Evolutionary conservation across 306 rosid species (phyloP).

Genomic region (Medicago ruthenica): DNA sequence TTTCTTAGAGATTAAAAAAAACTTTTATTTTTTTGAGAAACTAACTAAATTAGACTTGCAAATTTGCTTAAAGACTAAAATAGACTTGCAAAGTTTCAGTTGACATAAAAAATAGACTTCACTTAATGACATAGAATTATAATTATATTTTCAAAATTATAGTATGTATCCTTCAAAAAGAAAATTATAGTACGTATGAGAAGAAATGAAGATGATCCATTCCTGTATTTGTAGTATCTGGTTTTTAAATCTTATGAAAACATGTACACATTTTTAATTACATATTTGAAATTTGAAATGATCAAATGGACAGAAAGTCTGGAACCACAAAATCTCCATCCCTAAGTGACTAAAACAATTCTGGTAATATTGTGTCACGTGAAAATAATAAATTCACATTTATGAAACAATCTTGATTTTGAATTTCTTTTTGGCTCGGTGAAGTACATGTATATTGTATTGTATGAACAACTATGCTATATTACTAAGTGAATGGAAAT

Average conservation of each 20-base stretch:
- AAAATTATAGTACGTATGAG: no score
- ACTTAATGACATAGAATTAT: no score
- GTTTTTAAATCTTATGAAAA: no score
- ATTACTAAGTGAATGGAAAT: background rate
- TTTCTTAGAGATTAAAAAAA: no score
- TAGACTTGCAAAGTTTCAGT: no score
- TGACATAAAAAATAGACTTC: background rate
- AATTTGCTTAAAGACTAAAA: no score
- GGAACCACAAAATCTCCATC: background rate
- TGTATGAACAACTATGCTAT: background rate
- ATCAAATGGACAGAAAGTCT: background rate
- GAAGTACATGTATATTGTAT: background rate
- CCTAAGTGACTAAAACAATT: background rate
- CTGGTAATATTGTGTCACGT: background rate
- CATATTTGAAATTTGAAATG: background rate
- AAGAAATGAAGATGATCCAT: background rate
- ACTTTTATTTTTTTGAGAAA: no score
- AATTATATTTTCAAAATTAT: no score
- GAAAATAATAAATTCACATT: constrained; percentile 16
- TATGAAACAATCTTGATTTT: background rate
- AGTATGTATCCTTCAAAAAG: no score
- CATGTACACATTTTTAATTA: background rate
- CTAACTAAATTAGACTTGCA: no score
- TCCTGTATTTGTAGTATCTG: background rate
- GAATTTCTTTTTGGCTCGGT: constrained; percentile 6